Base-by-base conservation (phyloP, 2,329 filamentous ascomycete species). In the Arthrobotrys iridis region DNA sequence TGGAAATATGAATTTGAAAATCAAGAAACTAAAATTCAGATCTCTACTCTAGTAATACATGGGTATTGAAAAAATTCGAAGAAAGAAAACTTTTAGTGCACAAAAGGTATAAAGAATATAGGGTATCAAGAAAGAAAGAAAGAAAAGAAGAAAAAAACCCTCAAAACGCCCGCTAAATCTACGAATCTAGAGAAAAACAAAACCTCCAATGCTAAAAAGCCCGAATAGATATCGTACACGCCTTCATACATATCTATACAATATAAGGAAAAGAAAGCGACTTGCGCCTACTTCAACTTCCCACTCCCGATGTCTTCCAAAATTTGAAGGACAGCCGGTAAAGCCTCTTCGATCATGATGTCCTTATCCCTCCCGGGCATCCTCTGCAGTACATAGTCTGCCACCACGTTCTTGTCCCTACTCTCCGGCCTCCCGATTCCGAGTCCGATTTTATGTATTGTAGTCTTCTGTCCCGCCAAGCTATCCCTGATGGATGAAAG, bases 371-470 rank as follows among this genome's bases (percentile, higher is more conserved):
- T 79, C 5, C 79, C 77, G 7, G 85, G 86, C 85, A 95, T 89
- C 79, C 88, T 88, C 68, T 85, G 85, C 78, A 98, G 83, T 45
- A 98, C 93, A 83, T 94, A 96, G 22, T 87, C 84, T 45, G 89
- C 87, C 7, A 98, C 93, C 1, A 87, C 87, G 40, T 84, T 83
- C 20, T 85, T 84, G 57, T 92, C 89, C 77, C 93, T 86, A 77
- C 86, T 89, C 48, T 83, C 84, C 0, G 94, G 94, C 48, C 95
- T 84, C n/a, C 92, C 93, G 83, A 98, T 97, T 0, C 95, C 95
- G 10, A 98, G 84, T 0, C 91, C 90, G 58, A 98, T 87, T 71
- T 91, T 85, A 33, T 60, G 59, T 13, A 79, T 59, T 15, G 77
- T 67, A 35, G 30, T 55, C 8, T 37, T 37, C 78, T 79, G 28